These are phyloP conservation scores for Bisporella sp. DNA, from an alignment of 2,329 filamentous ascomycete genomes.

Conservation along the genomic window DNA sequence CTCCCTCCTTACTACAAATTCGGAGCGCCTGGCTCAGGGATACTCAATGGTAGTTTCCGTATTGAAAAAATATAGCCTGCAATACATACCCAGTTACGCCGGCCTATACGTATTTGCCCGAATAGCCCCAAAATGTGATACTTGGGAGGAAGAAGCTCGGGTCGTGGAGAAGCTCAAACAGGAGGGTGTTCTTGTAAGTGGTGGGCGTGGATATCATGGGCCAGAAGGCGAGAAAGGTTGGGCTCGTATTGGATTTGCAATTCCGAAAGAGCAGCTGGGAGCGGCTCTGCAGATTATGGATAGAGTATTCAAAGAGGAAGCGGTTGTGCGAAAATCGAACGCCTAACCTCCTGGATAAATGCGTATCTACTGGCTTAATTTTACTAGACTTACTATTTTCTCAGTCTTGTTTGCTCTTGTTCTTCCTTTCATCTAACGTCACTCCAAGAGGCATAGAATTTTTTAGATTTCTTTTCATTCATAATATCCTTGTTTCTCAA, in stretches of 20 bases:
- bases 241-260: slow-evolving; percentile 4
- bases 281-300: not conserved
- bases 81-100: slow-evolving; percentile 2
- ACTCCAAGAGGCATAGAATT: no score
- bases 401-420: no score
- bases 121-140: not conserved
- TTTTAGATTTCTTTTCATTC: no score
- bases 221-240: slow-evolving; percentile 4
- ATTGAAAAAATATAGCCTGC: not conserved
- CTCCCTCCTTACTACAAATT: not conserved
- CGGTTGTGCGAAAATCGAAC: no score
- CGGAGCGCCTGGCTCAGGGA: not conserved
- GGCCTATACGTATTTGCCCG: slow-evolving; percentile 4
- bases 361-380: no score
- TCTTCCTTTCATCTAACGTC: no score
- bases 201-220: not conserved
- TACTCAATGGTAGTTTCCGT: not conserved
- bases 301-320: not conserved
- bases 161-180: not conserved
- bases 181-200: slow-evolving; percentile 2
- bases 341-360: no score
- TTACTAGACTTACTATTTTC: no score
- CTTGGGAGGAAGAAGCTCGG: slow-evolving; percentile 2
- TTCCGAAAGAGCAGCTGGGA: not conserved
- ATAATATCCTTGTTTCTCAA: no score